Conservation (phyloP, 345 rosid species). For the Salix caprea region DNA sequence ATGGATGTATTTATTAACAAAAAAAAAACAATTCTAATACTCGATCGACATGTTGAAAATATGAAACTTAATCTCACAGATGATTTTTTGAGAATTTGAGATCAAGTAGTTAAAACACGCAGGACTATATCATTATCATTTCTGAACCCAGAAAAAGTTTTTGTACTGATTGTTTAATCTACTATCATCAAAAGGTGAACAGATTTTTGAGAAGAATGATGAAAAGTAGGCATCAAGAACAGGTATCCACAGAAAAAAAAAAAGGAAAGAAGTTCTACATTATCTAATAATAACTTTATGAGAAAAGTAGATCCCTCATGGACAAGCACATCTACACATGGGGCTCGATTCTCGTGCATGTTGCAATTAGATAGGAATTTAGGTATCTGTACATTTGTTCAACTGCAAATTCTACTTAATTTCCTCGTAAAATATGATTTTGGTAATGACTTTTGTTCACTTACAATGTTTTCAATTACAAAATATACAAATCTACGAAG, state of each 20-base stretch:
- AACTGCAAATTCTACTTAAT: too few relatives aligned
- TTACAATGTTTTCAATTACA: background rate
- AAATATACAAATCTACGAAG: background rate
- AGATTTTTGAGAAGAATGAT: constrained; percentile 17
- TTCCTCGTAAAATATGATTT: constrained; percentile 22
- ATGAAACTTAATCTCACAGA: background rate
- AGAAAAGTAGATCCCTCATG: constrained; percentile 12
- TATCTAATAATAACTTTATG: constrained; percentile 20
- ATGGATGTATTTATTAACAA: background rate
- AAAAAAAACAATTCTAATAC: too few relatives aligned
- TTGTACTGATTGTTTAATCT: constrained; percentile 18
- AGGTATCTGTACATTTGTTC: too few relatives aligned
- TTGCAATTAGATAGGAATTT: background rate
- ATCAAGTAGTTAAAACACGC: background rate
- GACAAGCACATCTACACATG: constrained; percentile 23
- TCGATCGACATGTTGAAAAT: too few relatives aligned
- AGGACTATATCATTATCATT: background rate
- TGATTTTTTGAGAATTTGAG: background rate
- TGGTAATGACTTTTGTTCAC: constrained; percentile 17
- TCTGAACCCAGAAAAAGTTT: constrained; percentile 1
- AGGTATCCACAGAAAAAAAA: constrained; percentile 33
- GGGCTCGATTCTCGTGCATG: constrained; percentile 10
- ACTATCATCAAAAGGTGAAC: constrained; percentile 23
- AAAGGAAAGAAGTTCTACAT: constrained; percentile 9
- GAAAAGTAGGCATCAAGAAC: background rate